phyloP scores from a whole-genome alignment of 805 yeast genomes.

The Scheffersomyces stipitis region DNA sequence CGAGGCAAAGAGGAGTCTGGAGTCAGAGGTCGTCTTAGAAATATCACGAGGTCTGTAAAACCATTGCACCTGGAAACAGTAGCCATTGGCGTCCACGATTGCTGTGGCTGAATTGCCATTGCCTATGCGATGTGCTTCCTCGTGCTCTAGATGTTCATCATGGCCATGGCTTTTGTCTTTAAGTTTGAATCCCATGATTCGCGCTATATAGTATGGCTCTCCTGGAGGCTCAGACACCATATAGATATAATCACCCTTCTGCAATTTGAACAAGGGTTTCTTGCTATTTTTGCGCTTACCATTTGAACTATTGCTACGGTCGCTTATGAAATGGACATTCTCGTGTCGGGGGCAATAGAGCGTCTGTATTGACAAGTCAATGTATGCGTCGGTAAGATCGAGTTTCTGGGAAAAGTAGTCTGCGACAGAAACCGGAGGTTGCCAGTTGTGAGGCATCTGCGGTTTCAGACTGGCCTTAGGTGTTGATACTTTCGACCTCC shows the following conservation, averaged over 20 bases:
- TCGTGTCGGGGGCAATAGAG: conserved; percentile 38
- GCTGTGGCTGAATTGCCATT: not conserved
- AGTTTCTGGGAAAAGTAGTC: conserved; percentile 45
- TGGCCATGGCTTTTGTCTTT: conserved; percentile 6
- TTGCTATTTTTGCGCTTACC: not conserved
- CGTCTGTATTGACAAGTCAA: conserved; percentile 36
- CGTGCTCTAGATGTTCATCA: not conserved
- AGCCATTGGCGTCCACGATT: conserved; percentile 51
- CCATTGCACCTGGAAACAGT: conserved; percentile 79
- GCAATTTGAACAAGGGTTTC: conserved; percentile 33
- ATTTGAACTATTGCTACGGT: conserved; percentile 5
- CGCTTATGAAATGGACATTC: conserved; percentile 5
- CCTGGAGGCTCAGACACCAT: conserved; percentile 92
- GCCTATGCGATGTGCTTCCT: too few species aligned
- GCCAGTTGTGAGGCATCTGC: conserved; percentile 49
- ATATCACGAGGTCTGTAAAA: conserved; percentile 87
- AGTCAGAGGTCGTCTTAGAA: conserved; percentile 61
- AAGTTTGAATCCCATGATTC: conserved; percentile 66
- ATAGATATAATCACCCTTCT: conserved; percentile 68
- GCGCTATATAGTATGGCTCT: conserved; percentile 88
- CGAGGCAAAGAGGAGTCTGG: conserved; percentile 78
- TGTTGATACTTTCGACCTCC: not conserved
- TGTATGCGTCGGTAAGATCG: conserved; percentile 42
- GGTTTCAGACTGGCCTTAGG: conserved; percentile 1
- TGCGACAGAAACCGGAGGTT: conserved; percentile 36